A percentile compares a stretch with the other conserved stretches of the same genome.
Evolutionary conservation across 257 asterid genomes (phyloP).

Genomic region (Nyctanthes arbortristis): DNA sequence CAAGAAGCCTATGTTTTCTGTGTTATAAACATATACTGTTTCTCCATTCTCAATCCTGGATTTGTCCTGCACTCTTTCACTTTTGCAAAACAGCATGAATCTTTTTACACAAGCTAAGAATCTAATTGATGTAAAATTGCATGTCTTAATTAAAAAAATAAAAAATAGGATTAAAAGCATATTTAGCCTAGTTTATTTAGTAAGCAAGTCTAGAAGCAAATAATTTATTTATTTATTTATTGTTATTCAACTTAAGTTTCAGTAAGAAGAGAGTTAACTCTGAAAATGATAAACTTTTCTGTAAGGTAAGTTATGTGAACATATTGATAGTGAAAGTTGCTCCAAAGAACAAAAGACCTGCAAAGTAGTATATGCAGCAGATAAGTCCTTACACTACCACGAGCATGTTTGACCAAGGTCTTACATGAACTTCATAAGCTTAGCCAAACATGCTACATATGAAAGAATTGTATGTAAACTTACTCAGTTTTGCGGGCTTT

Average conservation of each 20-base stretch:
- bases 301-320: too few species aligned
- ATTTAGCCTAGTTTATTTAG: not conserved
- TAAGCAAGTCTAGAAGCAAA: not conserved
- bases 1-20: slow-evolving; percentile 6
- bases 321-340: not conserved
- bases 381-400: slow-evolving; percentile 16
- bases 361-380: slow-evolving; percentile 12
- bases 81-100: slow-evolving; percentile 1
- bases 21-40: slow-evolving; percentile 18
- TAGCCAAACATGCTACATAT: slow-evolving; percentile 1
- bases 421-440: too few species aligned
- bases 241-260: too few species aligned
- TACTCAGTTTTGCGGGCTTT: slow-evolving; percentile 99
- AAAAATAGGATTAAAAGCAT: too few species aligned
- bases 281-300: too few species aligned
- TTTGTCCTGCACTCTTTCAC: slow-evolving; percentile 4
- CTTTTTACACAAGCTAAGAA: slow-evolving; percentile 8
- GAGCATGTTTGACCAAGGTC: too few species aligned
- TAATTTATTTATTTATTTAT: too few species aligned
- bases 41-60: slow-evolving; percentile 7
- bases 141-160: too few species aligned
- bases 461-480: slow-evolving; percentile 38
- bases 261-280: not conserved
- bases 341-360: not conserved
- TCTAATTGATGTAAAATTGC: slow-evolving; percentile 12